Evolutionary conservation across 148 eudicot genomes (phyloP).

Genomic region (Mesembryanthemum crystallinum): DNA sequence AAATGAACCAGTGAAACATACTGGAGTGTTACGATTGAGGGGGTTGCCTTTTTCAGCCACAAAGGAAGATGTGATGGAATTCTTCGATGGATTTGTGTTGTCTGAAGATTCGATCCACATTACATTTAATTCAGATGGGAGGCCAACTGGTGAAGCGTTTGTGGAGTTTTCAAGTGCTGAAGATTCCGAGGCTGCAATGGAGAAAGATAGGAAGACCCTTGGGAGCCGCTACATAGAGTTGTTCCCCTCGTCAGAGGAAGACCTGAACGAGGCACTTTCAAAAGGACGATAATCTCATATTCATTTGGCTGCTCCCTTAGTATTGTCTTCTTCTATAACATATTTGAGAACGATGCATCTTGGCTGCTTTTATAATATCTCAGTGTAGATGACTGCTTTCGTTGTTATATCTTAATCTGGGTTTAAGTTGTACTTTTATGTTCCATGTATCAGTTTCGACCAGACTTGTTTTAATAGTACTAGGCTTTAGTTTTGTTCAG

Average conservation of each 20-base stretch:
- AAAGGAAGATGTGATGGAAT: conserved; percentile 79
- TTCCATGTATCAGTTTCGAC: conserved; percentile 8
- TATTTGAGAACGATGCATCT: neutral
- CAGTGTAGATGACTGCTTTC: neutral
- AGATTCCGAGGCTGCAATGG: conserved; percentile 84
- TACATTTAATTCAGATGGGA: conserved; percentile 52
- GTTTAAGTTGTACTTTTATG: neutral
- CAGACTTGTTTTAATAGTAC: conserved; percentile 2
- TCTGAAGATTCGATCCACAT: conserved; percentile 71
- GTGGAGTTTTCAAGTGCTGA: conserved; percentile 71
- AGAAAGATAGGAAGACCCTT: conserved; percentile 86
- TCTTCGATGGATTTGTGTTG: conserved; percentile 68
- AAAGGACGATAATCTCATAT: conserved; percentile 44
- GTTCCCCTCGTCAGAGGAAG: conserved; percentile 66
- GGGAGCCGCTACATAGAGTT: conserved; percentile 97
- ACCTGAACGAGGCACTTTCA: conserved; percentile 63
- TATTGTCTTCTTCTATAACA: neutral
- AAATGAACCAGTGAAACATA: conserved; percentile 47
- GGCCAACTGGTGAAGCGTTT: conserved; percentile 93
- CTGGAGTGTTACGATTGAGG: conserved; percentile 71
- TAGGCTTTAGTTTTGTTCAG: neutral
- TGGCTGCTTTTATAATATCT: neutral
- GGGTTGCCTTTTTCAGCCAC: conserved; percentile 96
- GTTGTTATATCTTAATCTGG: neutral
- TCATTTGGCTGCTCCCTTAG: neutral